Evolutionary conservation across 2,329 filamentous ascomycete species (phyloP).

Genomic region (Pseudogymnoascus sp.): DNA sequence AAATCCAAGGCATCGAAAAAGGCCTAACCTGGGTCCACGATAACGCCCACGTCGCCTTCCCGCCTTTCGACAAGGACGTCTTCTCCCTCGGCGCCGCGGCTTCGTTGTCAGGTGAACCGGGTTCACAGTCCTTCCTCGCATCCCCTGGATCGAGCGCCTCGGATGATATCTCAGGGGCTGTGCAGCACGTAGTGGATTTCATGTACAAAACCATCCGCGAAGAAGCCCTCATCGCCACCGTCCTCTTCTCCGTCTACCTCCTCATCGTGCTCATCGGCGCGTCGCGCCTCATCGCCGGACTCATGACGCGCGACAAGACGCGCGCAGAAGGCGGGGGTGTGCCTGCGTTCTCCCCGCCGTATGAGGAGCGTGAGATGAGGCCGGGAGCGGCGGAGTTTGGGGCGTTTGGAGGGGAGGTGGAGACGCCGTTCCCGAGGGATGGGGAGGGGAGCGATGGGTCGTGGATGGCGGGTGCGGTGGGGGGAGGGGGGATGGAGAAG

Average conservation of each 20-base stretch:
- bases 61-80: constrained; percentile 66
- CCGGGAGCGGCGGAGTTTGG: not conserved
- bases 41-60: constrained; percentile 74
- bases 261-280: constrained; percentile 68
- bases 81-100: constrained; percentile 71
- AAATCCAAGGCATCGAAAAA: constrained; percentile 74
- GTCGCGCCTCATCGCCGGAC: constrained; percentile 53
- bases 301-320: constrained; percentile 49
- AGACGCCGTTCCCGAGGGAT: not conserved
- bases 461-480: constrained; percentile 12
- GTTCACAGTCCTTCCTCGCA: constrained; percentile 65
- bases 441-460: not conserved
- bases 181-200: constrained; percentile 59
- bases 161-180: constrained; percentile 72
- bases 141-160: constrained; percentile 63
- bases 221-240: constrained; percentile 71
- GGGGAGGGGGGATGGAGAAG: not conserved
- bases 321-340: constrained; percentile 47
- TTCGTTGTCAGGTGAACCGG: constrained; percentile 47
- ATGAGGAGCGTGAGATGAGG: not conserved
- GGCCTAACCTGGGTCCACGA: constrained; percentile 92
- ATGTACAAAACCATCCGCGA: constrained; percentile 60
- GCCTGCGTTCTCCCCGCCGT: not conserved
- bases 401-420: not conserved
- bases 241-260: constrained; percentile 67